phyloP scores from a whole-genome alignment of 805 yeast species.

The Candida saitoana region DNA sequence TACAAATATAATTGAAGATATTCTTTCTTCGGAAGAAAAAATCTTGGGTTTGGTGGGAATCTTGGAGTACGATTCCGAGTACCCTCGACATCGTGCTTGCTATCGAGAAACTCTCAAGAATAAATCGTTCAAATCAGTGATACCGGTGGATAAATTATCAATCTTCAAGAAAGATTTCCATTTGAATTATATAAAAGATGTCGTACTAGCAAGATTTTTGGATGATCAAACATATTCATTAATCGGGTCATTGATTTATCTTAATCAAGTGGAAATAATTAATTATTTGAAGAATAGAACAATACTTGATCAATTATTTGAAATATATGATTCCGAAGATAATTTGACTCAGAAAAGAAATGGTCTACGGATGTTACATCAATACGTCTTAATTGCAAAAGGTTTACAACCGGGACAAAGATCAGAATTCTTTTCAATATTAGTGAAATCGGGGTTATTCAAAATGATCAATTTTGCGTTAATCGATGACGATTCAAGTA shows the following conservation, averaged over 20 bases:
- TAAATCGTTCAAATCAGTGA: constrained; percentile 65
- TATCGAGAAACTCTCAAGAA: constrained; percentile 63
- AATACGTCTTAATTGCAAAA: constrained; percentile 73
- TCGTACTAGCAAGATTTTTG: constrained; percentile 71
- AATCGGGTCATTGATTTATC: constrained; percentile 61
- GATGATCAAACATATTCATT: constrained; percentile 77
- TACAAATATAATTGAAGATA: constrained; percentile 27
- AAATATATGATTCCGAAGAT: constrained; percentile 39
- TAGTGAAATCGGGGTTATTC: constrained; percentile 68
- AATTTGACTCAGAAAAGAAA: constrained; percentile 45
- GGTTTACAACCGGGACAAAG: constrained; percentile 57
- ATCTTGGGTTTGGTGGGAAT: constrained; percentile 64
- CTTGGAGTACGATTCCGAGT: constrained; percentile 84
- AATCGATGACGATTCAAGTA: constrained; percentile 41
- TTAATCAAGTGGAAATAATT: constrained; percentile 65
- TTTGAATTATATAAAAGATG: constrained; percentile 79
- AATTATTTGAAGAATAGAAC: constrained; percentile 50
- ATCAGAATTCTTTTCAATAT: constrained; percentile 56
- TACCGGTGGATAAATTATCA: constrained; percentile 48
- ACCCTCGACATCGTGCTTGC: constrained; percentile 74
- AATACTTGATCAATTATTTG: constrained; percentile 55
- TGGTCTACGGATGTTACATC: constrained; percentile 76
- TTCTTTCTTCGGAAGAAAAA: constrained; percentile 28
- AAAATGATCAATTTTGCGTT: constrained; percentile 70
- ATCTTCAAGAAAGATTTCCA: constrained; percentile 73